Percentiles rank a stretch among this genome's conserved stretches.
Conservation (phyloP, 495 filamentous ascomycete genomes). For the Podospora pseudocomata region DNA sequence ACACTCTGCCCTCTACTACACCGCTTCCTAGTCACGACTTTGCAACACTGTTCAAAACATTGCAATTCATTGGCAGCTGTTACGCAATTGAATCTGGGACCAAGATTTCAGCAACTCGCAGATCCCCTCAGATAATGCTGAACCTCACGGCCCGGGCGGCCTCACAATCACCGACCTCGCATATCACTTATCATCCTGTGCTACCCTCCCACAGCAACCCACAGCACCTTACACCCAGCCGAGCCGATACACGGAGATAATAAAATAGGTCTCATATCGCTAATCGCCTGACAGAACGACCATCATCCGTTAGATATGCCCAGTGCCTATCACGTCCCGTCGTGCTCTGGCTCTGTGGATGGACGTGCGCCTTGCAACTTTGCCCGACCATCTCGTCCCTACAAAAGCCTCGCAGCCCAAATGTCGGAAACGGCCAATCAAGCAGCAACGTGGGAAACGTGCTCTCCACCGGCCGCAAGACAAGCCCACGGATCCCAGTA, state of each 20-base stretch:
- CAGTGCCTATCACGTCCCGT: background rate
- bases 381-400: conserved; percentile 16
- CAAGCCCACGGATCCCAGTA: conserved; percentile 5
- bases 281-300: background rate
- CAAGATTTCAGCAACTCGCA: conserved; percentile 9
- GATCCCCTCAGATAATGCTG: background rate
- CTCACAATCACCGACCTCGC: conserved; percentile 6
- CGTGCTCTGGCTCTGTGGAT: background rate
- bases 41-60: background rate
- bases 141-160: conserved; percentile 1
- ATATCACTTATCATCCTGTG: background rate
- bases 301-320: background rate
- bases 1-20: background rate
- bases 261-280: background rate
- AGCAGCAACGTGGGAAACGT: conserved; percentile 38
- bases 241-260: conserved; percentile 5
- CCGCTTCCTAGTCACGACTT: conserved; percentile 1
- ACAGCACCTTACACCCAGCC: background rate
- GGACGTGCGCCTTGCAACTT: background rate
- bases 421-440: conserved; percentile 32
- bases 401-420: conserved; percentile 16
- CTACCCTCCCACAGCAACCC: background rate
- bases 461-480: conserved; percentile 21
- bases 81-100: conserved; percentile 26
- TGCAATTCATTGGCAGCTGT: conserved; percentile 11